Base-by-base conservation (phyloP, 345 rosid genomes). In the Citrus sp. region DNA sequence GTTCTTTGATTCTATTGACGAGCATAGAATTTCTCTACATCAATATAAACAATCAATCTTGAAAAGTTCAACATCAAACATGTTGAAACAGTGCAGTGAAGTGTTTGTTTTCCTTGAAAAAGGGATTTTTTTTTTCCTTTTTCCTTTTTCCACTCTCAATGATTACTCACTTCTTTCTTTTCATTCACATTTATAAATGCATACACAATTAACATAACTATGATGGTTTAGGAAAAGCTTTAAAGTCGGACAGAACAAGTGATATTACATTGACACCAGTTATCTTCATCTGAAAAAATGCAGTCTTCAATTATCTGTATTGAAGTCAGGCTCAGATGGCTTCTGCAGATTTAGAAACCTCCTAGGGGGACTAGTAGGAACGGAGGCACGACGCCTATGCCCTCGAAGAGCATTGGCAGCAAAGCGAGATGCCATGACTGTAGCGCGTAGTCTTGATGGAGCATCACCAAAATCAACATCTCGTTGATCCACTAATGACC, bases 251-350 rank as follows among this genome's bases (percentile, higher is more conserved):
- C 38, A 70, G 38, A 28, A 30, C 22, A 18, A 16, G 28, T 54
- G n/a, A 14, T 27, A 16, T 7, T 10, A 46, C 21, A 14, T 64
- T 34, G 49, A 21, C 40, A 32, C 4, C 34, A 3, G 21, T 32
- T 64, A 25, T 22, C 67, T 75, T 79, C 18, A 46, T 13, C 5
- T 46, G 51, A 46, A 46, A 46, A 46, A 46, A 3, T 46, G 51
- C 51, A 46, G 51, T 3, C 18, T 46, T 46, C 13, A 46, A 46
- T 46, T 46, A 22, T 78, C 82, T 9, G 77, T 79, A 19, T 67
- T 60, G 71, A 96, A 96, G 79, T 92, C 97, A 67, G 99, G 97
- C 80, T 96, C 97, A 0, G 91, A 46, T 5, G 97, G 99, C 84
- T 92, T 95, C 85, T 86, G 94, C 82, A 91, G 84, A 68, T 82